phyloP scores from a whole-genome alignment of 441 rosid species.

The Pelargonium fulgidum region DNA sequence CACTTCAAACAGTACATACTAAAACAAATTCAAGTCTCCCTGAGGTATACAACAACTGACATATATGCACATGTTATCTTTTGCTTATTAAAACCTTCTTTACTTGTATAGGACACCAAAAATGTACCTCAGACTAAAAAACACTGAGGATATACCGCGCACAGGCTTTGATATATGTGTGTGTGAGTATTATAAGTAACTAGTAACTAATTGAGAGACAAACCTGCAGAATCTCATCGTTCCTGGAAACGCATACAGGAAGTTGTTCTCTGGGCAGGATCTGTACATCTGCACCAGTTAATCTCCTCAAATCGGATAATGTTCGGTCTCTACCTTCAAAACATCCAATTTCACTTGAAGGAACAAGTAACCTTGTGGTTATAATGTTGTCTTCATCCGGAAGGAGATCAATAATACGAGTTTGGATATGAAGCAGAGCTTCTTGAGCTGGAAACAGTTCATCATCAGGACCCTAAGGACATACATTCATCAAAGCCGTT shows the following conservation, averaged over 20 bases:
- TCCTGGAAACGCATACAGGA: conserved; percentile 50
- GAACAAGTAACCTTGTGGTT: conserved; percentile 66
- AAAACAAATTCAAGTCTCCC: too few relatives aligned
- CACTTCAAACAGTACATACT: background rate
- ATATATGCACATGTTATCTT: too few relatives aligned
- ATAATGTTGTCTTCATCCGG: conserved; percentile 70
- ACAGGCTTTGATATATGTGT: background rate
- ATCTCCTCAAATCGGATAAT: conserved; percentile 58
- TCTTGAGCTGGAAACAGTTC: conserved; percentile 96
- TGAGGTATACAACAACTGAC: too few relatives aligned
- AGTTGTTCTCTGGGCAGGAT: conserved; percentile 62
- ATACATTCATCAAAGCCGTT: conserved; percentile 16
- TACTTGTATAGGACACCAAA: conserved; percentile 1
- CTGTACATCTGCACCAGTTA: conserved; percentile 66
- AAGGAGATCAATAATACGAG: conserved; percentile 61
- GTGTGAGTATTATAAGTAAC: too few relatives aligned
- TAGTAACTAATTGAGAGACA: too few relatives aligned
- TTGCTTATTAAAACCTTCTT: conserved; percentile 1
- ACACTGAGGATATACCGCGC: conserved; percentile 14
- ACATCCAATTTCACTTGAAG: conserved; percentile 64
- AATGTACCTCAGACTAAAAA: conserved; percentile 21
- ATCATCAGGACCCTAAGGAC: conserved; percentile 76
- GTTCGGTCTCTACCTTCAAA: conserved; percentile 82
- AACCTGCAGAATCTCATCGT: conserved; percentile 83
- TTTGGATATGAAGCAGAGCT: conserved; percentile 92